phyloP scores from a whole-genome alignment of 345 rosid genomes.

The Viola odorata region DNA sequence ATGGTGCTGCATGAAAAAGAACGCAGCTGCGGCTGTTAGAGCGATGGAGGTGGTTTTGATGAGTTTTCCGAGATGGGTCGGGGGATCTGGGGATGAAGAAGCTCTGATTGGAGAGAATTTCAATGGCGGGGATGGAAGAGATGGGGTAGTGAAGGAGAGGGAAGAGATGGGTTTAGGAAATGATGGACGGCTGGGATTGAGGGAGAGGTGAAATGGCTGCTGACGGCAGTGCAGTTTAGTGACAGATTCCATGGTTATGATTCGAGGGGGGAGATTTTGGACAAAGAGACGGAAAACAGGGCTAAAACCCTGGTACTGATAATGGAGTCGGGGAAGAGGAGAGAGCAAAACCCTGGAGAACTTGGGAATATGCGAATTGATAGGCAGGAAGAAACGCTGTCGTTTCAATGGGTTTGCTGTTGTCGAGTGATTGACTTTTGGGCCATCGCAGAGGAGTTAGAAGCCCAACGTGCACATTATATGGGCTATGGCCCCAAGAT shows the following conservation, averaged over 20 bases:
- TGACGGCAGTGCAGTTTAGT: constrained; percentile 34
- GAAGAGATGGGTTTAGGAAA: constrained; percentile 28
- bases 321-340: background rate
- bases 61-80: background rate
- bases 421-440: background rate
- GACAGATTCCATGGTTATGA: constrained; percentile 45
- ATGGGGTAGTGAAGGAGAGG: constrained; percentile 33
- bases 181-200: constrained; percentile 36
- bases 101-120: constrained; percentile 42
- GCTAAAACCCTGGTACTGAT: constrained; percentile 33
- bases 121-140: constrained; percentile 23
- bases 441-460: background rate
- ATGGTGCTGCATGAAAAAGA: constrained; percentile 46
- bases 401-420: background rate
- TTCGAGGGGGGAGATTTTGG: background rate
- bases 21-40: constrained; percentile 52
- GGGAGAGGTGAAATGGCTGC: constrained; percentile 41
- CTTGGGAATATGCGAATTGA: background rate
- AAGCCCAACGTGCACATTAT: too few species aligned
- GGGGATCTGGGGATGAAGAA: constrained; percentile 31
- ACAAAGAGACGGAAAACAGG: background rate
- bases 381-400: background rate
- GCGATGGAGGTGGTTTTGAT: constrained; percentile 54
- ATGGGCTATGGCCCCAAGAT: too few species aligned
- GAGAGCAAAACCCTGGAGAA: constrained; percentile 18